Evolutionary conservation across 179 eudicot species (phyloP).

Genomic region (Corrigiola litoralis): DNA sequence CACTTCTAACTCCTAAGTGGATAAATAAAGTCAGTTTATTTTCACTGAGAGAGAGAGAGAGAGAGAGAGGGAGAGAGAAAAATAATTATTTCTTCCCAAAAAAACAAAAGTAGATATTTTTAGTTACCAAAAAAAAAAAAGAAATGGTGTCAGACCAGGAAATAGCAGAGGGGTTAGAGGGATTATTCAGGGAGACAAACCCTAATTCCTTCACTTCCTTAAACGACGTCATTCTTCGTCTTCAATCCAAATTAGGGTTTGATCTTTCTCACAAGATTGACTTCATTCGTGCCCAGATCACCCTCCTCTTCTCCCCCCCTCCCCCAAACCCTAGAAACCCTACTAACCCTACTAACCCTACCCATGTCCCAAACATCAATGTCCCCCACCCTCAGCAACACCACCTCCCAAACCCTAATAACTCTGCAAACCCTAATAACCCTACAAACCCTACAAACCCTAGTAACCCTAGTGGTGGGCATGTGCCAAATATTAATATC

Average conservation of each 20-base stretch:
- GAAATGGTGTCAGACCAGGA: slow-evolving; percentile 61
- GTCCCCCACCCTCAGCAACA: slow-evolving; percentile 12
- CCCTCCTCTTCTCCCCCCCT: slow-evolving; percentile 33
- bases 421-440: no score
- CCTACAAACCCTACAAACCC: no score
- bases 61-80: no score
- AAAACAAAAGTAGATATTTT: not conserved
- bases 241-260: slow-evolving; percentile 61
- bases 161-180: slow-evolving; percentile 47
- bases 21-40: no score
- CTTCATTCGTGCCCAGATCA: slow-evolving; percentile 54
- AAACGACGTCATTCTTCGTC: slow-evolving; percentile 53
- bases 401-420: no score
- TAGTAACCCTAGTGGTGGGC: no score
- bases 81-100: no score
- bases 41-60: no score
- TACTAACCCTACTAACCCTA: slow-evolving; percentile 17
- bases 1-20: no score
- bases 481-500: no score
- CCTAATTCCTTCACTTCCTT: slow-evolving; percentile 49
- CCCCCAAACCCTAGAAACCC: slow-evolving; percentile 20
- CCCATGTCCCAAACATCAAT: slow-evolving; percentile 31
- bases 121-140: not conserved
- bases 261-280: slow-evolving; percentile 56
- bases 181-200: slow-evolving; percentile 50